Percentiles rank a stretch among this genome's conserved stretches.
These are phyloP conservation scores for Exophiala viscosa DNA, from an alignment of 2,329 filamentous ascomycete species.

Conservation along the genomic window DNA sequence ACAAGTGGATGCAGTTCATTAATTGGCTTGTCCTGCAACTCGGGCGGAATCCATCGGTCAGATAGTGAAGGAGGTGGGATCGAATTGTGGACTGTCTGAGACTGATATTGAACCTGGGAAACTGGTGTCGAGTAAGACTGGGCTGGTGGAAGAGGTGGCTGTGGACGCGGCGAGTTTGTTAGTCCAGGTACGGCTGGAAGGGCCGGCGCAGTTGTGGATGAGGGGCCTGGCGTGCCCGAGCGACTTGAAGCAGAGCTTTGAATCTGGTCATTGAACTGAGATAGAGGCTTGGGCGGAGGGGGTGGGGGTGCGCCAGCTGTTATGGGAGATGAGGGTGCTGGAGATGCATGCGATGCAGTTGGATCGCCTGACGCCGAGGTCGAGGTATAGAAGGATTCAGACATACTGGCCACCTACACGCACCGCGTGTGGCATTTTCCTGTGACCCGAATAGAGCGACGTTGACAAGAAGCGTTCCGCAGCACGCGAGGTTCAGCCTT, in stretches of 20 bases:
- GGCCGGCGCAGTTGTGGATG: conserved; percentile 4
- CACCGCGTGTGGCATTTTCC: too few species aligned
- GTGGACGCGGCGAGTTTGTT: conserved; percentile 21
- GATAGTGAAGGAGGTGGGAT: conserved; percentile 24
- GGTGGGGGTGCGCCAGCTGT: conserved; percentile 16
- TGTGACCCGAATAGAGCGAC: neutral
- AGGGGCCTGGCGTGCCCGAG: conserved; percentile 13
- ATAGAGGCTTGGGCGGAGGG: conserved; percentile 22
- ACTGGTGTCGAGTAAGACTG: conserved; percentile 32
- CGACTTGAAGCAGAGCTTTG: conserved; percentile 16
- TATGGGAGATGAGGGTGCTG: conserved; percentile 13
- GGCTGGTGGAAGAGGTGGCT: conserved; percentile 40
- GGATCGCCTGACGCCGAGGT: conserved; percentile 8
- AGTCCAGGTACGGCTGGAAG: conserved; percentile 41
- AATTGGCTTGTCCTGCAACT: conserved; percentile 21
- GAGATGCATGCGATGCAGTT: conserved; percentile 2
- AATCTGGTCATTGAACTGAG: conserved; percentile 8
- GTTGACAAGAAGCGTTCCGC: too few species aligned
- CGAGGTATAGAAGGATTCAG: conserved; percentile 23
- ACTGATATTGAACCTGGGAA: conserved; percentile 30
- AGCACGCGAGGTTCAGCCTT: conserved; percentile 10
- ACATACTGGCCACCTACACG: conserved; percentile 4
- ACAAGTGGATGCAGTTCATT: conserved; percentile 70
- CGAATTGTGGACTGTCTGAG: conserved; percentile 26
- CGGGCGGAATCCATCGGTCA: conserved; percentile 21